Conservation (phyloP, 306 rosid species). For the Citrullus amarus region DNA sequence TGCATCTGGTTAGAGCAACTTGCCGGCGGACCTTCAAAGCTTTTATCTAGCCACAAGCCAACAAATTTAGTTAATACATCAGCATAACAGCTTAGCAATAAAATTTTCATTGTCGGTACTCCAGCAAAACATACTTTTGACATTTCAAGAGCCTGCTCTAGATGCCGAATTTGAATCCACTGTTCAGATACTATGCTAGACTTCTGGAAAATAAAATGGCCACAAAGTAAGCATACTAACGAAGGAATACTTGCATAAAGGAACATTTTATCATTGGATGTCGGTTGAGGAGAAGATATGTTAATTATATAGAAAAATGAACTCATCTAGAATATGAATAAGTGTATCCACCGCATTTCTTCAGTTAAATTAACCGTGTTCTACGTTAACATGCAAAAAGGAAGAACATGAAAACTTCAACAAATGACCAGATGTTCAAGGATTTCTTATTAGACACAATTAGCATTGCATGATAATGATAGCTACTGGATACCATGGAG, state of each 20-base stretch:
- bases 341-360: background rate
- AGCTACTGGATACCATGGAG: background rate
- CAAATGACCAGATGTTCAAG: background rate
- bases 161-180: constrained; percentile 87
- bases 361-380: background rate
- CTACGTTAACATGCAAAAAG: background rate
- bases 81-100: background rate
- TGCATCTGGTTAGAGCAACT: constrained; percentile 35
- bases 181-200: constrained; percentile 59
- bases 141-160: constrained; percentile 89
- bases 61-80: constrained; percentile 10
- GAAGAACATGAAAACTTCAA: background rate
- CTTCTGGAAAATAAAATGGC: constrained; percentile 41
- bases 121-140: constrained; percentile 33
- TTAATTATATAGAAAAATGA: background rate
- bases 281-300: background rate
- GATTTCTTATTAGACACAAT: background rate
- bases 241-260: background rate
- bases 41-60: constrained; percentile 33
- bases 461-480: background rate
- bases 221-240: background rate
- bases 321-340: background rate
- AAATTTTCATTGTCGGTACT: background rate
- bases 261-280: background rate
- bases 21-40: constrained; percentile 33